Base-by-base conservation (phyloP, 225 moss, liverwort and hornwort species). In the Asterella californica region DNA sequence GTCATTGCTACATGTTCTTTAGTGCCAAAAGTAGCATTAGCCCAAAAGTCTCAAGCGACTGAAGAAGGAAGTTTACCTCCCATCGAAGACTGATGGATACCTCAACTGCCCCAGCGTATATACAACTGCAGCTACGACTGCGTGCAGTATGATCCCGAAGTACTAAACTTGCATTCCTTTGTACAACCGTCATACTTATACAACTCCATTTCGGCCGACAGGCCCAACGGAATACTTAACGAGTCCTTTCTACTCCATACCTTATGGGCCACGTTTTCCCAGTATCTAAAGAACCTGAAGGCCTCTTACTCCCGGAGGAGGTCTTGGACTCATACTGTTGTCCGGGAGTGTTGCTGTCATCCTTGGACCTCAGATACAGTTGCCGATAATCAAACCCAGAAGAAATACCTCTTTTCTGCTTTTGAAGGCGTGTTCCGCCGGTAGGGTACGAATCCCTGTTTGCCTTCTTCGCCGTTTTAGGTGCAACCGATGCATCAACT, bases 381-480 rank as follows among this genome's bases (percentile, higher is more conserved):
- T 65, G 70, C 4, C 83, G 71, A 73, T 84, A 84, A 61, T 84
- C 83, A 55, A 80, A 80, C 21, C 71, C 70, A 14, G 59, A 53
- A 36, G 29, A 34, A 38, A 29, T 1, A 46, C 34, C 25, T 48
- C 45, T 79, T 47, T 5, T 55, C n/a, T 34, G 54, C 37, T 64
- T 71, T 47, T 62, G 60, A 32, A 14, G 18, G 32, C n/a, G 0
- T 49, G 4, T 38, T 37, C 49, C 52, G 30, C 67, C 47, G 6
- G 29, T 36, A n/a, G 30, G 0, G 8, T 60, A 60, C 59, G 69
- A 18, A n/a, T 25, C 24, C 69, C 14, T 38, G 49, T 45, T 12
- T 50, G 5, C 17, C 27, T 22, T 24, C 27, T 22, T 63, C 27
- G 61, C 11, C 47, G 33, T 52, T 57, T 49, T 57, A 53, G 63